phyloP scores from a whole-genome alignment of 352 stramenopile species.

The Phytopythium montanum region DNA sequence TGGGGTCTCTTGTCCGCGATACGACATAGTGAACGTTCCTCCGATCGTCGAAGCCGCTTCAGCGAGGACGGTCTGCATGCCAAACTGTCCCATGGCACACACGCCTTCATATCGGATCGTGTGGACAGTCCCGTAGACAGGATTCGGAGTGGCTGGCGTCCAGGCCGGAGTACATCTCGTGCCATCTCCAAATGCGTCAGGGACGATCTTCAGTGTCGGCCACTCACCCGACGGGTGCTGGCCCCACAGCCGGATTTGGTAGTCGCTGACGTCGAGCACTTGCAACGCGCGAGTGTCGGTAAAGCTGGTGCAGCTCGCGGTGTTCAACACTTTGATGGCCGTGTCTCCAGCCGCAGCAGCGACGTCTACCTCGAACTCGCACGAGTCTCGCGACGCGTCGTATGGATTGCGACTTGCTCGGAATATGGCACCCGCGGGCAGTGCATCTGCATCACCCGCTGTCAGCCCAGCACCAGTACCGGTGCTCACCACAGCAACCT shows the following conservation, averaged over 20 bases:
- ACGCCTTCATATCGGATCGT: constrained; percentile 65
- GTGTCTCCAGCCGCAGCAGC: constrained; percentile 12
- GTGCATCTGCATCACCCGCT: constrained; percentile 18
- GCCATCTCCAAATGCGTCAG: constrained; percentile 26
- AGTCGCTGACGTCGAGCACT: constrained; percentile 67
- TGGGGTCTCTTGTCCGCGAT: constrained; percentile 74
- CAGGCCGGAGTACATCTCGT: constrained; percentile 26
- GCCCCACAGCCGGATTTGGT: constrained; percentile 68
- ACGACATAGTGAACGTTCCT: constrained; percentile 90
- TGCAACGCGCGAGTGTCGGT: constrained; percentile 44
- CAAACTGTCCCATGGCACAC: constrained; percentile 41
- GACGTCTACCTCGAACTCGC: constrained; percentile 40
- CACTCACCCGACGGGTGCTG: constrained; percentile 64
- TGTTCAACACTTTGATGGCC: constrained; percentile 26
- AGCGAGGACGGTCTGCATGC: constrained; percentile 68
- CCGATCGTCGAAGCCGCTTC: constrained; percentile 77
- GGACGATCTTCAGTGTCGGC: constrained; percentile 63
- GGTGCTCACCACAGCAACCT: constrained; percentile 34
- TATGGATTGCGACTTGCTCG: constrained; percentile 74
- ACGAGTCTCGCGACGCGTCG: constrained; percentile 58
- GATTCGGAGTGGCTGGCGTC: constrained; percentile 17
- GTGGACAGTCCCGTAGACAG: constrained; percentile 55
- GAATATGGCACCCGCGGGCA: constrained; percentile 40
- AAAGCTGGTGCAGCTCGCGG: constrained; percentile 37
- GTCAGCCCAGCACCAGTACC: constrained; percentile 25